These are phyloP conservation scores for Reutealis trisperma DNA, from an alignment of 345 rosid species.

Conservation along the genomic window DNA sequence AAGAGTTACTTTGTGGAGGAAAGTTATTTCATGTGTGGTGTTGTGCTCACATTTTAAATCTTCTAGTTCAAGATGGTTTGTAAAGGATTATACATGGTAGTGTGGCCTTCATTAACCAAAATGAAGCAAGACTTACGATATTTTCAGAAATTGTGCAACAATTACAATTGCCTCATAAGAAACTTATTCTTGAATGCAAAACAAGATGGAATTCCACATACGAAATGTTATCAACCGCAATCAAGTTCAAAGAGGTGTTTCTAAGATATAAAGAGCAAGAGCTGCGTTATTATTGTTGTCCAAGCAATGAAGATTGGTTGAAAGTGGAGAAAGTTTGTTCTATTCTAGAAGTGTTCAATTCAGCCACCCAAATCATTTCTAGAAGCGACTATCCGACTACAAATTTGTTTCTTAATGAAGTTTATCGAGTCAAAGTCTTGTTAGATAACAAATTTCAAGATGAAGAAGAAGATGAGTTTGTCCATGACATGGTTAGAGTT, in stretches of 20 bases:
- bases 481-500: no score
- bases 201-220: background rate
- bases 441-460: no score
- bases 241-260: slow-evolving; percentile 14
- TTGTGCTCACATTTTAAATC: slow-evolving; percentile 8
- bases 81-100: slow-evolving; percentile 4
- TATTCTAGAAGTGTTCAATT: no score
- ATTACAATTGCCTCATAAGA: background rate
- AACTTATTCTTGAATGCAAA: background rate
- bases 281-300: background rate
- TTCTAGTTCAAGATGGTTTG: slow-evolving; percentile 15
- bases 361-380: no score
- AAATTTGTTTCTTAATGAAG: no score
- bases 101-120: slow-evolving; percentile 1
- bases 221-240: background rate
- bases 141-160: slow-evolving; percentile 7
- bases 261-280: background rate
- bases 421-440: no score
- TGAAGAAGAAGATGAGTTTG: no score
- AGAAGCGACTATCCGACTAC: no score
- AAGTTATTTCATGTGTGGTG: no score
- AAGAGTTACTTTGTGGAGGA: background rate
- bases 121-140: background rate
- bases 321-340: no score
- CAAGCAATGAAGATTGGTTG: slow-evolving; percentile 11